Evolutionary conservation across 2,329 filamentous ascomycete species (phyloP), one percentile per base, ranked within the genome.

Genomic region (Trichoderma oligosporum): DNA sequence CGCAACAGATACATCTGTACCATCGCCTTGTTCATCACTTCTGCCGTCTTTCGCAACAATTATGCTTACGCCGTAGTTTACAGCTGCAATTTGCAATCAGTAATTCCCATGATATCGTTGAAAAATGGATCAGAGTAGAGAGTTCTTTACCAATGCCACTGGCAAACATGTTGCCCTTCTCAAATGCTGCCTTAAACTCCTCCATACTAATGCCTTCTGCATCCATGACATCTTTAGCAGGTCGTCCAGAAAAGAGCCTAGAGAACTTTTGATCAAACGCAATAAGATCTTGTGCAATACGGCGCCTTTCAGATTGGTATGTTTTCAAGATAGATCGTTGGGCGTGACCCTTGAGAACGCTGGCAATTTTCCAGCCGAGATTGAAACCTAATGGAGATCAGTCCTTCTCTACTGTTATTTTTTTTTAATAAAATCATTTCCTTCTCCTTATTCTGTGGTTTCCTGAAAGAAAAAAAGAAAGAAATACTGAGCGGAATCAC

Each of bases 201-300:
- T 48, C 46, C 46, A 48, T 48, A 14, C 46, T 48, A 2, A 48
- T 48, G 18, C 46, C 46, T 31, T 48, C 46, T 25, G 46, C 46
- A 5, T 48, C 46, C 46, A 48, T 48, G 31, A 48, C 46, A 36
- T 48, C 46, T 36, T 48, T 48, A 20, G 46, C 46, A 4, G 46
- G 46, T 2, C 46, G 35, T 9, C 47, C 48, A 9, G 48, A 31
- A 31, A 41, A 41, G 48, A 48, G 35, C 7, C 35, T 41, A 5
- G 48, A 52, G 14, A 52, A 41, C 3, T 41, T 52, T 16, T 33
- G 27, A 20, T 42, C 36, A 33, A 52, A 33, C 8, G 36, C 27
- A 8, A 42, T 33, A 38, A 52, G 18, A 12, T 52, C 48, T 24
- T 52, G 48, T 1, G 36, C 36, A 6, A 33, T 52, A 14, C 36